A percentile compares a stretch with the other conserved stretches of the same genome.
Conservation (phyloP, 164 flowering plant genomes). For the Vitis cinerea region DNA sequence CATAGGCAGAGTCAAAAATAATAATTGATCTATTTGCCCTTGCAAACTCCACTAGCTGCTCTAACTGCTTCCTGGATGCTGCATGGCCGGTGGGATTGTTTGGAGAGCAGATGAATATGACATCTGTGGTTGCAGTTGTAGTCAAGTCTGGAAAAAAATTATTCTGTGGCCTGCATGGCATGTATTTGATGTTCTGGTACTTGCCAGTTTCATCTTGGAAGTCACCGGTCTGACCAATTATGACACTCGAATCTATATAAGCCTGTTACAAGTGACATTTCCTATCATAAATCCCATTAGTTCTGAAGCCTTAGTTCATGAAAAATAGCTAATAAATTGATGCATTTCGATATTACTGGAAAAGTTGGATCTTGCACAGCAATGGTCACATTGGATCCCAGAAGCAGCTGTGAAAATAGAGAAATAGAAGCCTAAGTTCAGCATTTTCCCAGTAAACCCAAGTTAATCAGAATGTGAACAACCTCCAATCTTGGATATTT, state of each 20-base stretch:
- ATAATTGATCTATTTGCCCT: constrained; percentile 76
- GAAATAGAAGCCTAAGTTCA: constrained; percentile 1
- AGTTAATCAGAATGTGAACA: background rate
- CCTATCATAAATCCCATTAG: background rate
- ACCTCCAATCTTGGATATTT: background rate
- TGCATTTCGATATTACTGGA: constrained; percentile 50
- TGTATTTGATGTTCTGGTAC: constrained; percentile 66
- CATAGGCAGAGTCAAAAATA: constrained; percentile 76
- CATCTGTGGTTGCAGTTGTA: constrained; percentile 46
- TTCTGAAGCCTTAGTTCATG: background rate
- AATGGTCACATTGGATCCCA: constrained; percentile 65
- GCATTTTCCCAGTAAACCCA: background rate
- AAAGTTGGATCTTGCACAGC: constrained; percentile 92
- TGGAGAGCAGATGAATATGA: constrained; percentile 93
- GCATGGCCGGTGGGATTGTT: constrained; percentile 92
- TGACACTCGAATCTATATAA: constrained; percentile 76
- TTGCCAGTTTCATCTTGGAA: constrained; percentile 42
- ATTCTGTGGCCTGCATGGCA: constrained; percentile 64
- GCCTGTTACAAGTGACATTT: constrained; percentile 45
- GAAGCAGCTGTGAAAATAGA: constrained; percentile 53
- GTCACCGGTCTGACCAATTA: constrained; percentile 67
- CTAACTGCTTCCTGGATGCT: constrained; percentile 62
- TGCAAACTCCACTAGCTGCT: constrained; percentile 72
- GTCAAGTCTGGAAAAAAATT: constrained; percentile 72
- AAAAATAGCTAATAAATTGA: background rate